Evolutionary conservation across 202 grass and related monocot species (phyloP), one percentile per base, ranked within the genome.

Genomic region (Thinopyrum obtusiflorum): DNA sequence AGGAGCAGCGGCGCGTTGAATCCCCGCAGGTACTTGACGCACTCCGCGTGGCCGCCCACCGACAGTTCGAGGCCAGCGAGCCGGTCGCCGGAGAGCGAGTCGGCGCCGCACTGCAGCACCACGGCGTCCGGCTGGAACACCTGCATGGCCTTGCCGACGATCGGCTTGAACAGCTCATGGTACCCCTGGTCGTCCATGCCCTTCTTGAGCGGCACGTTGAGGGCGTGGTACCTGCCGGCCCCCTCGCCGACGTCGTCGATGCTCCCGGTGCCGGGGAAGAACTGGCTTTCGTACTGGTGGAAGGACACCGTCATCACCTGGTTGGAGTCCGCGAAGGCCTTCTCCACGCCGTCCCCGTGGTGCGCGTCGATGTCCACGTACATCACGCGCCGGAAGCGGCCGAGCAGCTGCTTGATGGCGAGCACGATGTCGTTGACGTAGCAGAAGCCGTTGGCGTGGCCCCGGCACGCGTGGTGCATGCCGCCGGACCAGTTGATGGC

Each of bases 61-160:
- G 88, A 78, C 17, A 86, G 79, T 17, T 86, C 78, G 14, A 65
- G 65, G 0, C 0, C 0, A 0, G 62, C 79, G 31, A 89, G 11
- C 31, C 31, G 20, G 65, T 89, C 79, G 39, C 64, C 79, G 29
- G 51, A 18, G 64, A 86, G 76, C 1, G 95, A 94, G 87, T 97
- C 85, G 15, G 85, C 74, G 77, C 85, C 92, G 24, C 95, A 97
- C 73, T 97, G 92, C 82, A 94, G 73, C 49, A 94, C 87, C 46
- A 97, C 26, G 68, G 87, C 87, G 51, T 85, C 90, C 35, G 92
- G 92, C 53, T 81, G 57, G 62, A 83, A 94, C 82, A 97, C 87
- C 24, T 65, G 55, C 89, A 88, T 91, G 21, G 88, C 90, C 84
- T 84, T 91, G 1, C 1, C 5, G 55, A 94, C 80, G 47, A 91